Evolutionary conservation across 257 asterid species (phyloP).

Genomic region (Ehretia macrophylla): DNA sequence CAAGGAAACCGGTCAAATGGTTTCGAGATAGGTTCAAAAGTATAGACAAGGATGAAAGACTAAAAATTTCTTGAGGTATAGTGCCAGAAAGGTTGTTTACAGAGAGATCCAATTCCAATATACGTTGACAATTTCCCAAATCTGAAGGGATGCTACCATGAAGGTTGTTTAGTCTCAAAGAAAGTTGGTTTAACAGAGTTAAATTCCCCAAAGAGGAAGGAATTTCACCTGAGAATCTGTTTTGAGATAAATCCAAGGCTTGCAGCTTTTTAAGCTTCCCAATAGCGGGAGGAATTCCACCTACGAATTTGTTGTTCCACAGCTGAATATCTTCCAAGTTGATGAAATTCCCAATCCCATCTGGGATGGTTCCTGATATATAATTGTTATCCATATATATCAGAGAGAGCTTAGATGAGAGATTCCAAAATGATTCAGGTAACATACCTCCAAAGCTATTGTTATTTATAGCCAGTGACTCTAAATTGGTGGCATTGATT

Average conservation of each 20-base stretch:
- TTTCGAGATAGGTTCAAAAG: conserved; percentile 8
- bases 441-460: too few relatives aligned
- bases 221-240: conserved; percentile 1
- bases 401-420: too few relatives aligned
- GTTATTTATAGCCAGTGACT: too few relatives aligned
- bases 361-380: too few relatives aligned
- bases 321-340: too few relatives aligned
- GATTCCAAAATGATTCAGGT: too few relatives aligned
- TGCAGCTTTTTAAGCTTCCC: conserved; percentile 6
- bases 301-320: too few relatives aligned
- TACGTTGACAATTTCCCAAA: conserved; percentile 7
- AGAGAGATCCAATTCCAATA: conserved; percentile 7
- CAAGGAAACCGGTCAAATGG: background rate
- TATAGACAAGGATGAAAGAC: conserved; percentile 8
- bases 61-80: conserved; percentile 11
- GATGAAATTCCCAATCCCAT: too few relatives aligned
- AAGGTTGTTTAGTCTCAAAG: background rate
- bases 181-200: background rate
- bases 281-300: too few relatives aligned
- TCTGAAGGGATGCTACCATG: too few relatives aligned
- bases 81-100: conserved; percentile 2
- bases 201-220: conserved; percentile 8
- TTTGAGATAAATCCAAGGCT: background rate
- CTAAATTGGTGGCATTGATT: too few relatives aligned
- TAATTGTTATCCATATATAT: too few relatives aligned